Evolutionary conservation across 2,329 filamentous ascomycete species (phyloP), one percentile per base, ranked within the genome.

Genomic region (Zopfia rhizophila): DNA sequence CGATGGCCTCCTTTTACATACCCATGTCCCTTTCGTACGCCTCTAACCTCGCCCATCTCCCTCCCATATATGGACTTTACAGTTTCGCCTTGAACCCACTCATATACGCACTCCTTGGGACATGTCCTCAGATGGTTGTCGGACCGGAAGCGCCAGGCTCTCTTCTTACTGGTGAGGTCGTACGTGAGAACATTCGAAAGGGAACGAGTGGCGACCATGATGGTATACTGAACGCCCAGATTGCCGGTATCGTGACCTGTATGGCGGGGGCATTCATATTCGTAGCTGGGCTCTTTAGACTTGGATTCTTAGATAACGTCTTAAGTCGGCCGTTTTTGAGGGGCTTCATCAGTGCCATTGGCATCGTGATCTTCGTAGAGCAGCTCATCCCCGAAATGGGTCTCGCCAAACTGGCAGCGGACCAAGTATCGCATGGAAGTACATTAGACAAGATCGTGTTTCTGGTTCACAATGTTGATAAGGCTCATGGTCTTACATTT

Each of bases 1-100:
- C 94, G n/a, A 88, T 99, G 77, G 90, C 93, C n/a, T 96, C 92
- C 18, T 94, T 99, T 76, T 99, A 99, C 71, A 88, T 99, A 25
- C 94, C 94, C 38, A 97, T 99, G 92, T 89, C 91, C 0, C 82
- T 99, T 11, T 97, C 94, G 0, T 88, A 95, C 55, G 91, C 94
- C 43, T 86, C 90, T 28, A 97, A 97, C 66, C 85, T 99, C 29
- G 91, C 89, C 5, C 94, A 97, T 68, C 85, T 97, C 2, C 91
- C 93, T 7, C 89, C 94, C 0, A 92, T 97, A 62, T 93, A 96
- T 65, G 94, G 94, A 1, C 81, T 99, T 3, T 99, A 97, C 74
- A 85, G 90, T 12, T 97, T 97, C 68, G 90, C 95, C 52, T 90
- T 97, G 76, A 92, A 92, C 48, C 94, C 94, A 0, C 75, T 97